Conservation (phyloP, 2,329 filamentous ascomycete genomes). For the Xylariaceae sp. region DNA sequence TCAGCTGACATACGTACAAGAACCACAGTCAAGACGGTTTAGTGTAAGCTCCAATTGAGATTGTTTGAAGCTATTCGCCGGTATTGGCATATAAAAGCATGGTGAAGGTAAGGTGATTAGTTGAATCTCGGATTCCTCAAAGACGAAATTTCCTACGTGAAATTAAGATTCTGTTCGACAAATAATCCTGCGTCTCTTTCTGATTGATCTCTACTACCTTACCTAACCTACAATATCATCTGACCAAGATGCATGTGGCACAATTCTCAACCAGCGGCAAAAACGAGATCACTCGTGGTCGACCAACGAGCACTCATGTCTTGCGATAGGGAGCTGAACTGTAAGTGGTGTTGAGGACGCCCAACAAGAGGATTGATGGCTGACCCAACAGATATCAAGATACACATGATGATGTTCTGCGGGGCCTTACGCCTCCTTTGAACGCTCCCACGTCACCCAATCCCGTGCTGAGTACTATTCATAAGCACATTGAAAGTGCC, state of each 20-base stretch:
- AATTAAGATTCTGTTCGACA: too few relatives aligned
- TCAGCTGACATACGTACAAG: conserved; percentile 14
- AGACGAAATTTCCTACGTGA: too few relatives aligned
- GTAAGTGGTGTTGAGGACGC: conserved; percentile 4
- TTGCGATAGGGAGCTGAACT: conserved; percentile 7
- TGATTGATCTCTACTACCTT: too few relatives aligned
- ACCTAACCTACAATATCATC: too few relatives aligned
- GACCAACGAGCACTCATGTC: conserved; percentile 13
- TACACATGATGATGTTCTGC: background rate
- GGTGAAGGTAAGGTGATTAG: background rate
- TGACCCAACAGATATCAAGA: too few relatives aligned
- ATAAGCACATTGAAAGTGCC: too few relatives aligned
- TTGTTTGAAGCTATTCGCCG: background rate
- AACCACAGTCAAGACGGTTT: conserved; percentile 1
- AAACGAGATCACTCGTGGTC: conserved; percentile 16
- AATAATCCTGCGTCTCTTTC: too few relatives aligned
- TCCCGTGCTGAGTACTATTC: background rate
- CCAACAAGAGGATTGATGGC: too few relatives aligned
- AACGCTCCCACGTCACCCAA: too few relatives aligned
- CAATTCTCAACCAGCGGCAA: conserved; percentile 17
- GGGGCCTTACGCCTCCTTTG: too few relatives aligned
- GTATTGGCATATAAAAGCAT: conserved; percentile 5
- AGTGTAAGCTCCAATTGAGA: background rate
- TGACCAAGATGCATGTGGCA: conserved; percentile 14
- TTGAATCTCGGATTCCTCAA: too few relatives aligned